Conservation (phyloP, 371 early-diverging fungal species). For the Lichtheimia ramosa region DNA sequence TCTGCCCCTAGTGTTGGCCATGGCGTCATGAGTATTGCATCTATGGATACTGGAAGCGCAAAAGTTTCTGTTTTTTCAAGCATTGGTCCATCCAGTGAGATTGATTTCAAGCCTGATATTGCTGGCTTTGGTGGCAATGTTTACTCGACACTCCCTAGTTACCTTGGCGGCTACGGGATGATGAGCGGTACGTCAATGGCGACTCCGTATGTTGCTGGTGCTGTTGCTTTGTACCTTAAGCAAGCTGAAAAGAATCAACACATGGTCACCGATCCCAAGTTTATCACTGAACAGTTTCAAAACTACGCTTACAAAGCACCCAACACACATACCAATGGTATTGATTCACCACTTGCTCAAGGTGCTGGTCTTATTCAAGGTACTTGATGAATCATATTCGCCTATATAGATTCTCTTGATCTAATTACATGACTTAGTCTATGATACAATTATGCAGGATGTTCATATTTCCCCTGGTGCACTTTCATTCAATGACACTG, state of each 20-base stretch:
- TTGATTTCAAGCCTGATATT: constrained; percentile 50
- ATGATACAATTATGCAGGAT: constrained; percentile 51
- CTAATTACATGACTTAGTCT: constrained; percentile 17
- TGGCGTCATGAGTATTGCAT: constrained; percentile 54
- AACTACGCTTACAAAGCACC: constrained; percentile 47
- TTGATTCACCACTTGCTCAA: constrained; percentile 45
- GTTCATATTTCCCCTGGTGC: constrained; percentile 56
- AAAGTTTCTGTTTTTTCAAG: constrained; percentile 49
- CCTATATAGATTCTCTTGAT: neutral
- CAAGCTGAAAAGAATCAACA: constrained; percentile 20
- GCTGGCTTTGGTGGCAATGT: constrained; percentile 68
- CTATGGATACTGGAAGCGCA: constrained; percentile 49
- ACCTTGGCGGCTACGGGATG: constrained; percentile 48
- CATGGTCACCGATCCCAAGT: constrained; percentile 5
- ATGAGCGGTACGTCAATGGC: constrained; percentile 69
- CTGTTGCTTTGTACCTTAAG: constrained; percentile 60
- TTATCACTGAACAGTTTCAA: constrained; percentile 33
- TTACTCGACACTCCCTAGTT: constrained; percentile 58
- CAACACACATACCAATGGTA: constrained; percentile 16
- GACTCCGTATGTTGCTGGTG: constrained; percentile 71
- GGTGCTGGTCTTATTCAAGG: constrained; percentile 74
- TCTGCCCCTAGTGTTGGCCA: constrained; percentile 47
- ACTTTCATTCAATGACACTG: constrained; percentile 66
- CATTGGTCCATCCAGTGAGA: constrained; percentile 34
- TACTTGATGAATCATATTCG: constrained; percentile 1